Conservation (phyloP, 495 filamentous ascomycete genomes). For the Cercophora scortea region DNA sequence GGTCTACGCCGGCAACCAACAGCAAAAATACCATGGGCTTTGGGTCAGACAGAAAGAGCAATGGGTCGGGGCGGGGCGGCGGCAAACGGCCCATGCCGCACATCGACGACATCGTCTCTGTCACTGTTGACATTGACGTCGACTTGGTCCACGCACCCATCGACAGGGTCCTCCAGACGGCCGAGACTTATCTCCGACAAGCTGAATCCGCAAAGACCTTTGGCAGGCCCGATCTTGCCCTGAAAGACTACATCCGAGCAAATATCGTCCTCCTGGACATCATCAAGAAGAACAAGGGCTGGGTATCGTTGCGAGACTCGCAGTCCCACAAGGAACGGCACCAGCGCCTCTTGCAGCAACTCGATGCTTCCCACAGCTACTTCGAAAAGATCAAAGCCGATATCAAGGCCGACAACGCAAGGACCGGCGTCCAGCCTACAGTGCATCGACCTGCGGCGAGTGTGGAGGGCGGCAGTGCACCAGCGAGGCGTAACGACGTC, state of each 20-base stretch:
- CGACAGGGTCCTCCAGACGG: constrained; percentile 40
- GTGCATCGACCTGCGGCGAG: neutral
- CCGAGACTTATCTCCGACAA: constrained; percentile 41
- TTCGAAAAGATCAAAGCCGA: constrained; percentile 56
- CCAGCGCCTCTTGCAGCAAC: constrained; percentile 35
- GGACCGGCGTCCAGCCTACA: constrained; percentile 40
- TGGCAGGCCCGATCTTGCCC: constrained; percentile 39
- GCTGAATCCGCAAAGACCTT: constrained; percentile 47
- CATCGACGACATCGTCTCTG: constrained; percentile 62
- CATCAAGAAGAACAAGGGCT: constrained; percentile 38
- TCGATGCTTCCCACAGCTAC: constrained; percentile 24
- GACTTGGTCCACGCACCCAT: constrained; percentile 29
- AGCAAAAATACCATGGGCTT: constrained; percentile 1
- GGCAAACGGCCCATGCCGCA: constrained; percentile 51
- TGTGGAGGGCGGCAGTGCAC: neutral
- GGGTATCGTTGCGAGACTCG: constrained; percentile 18
- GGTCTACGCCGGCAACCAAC: constrained; percentile 1
- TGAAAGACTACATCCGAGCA: constrained; percentile 69
- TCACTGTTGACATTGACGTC: constrained; percentile 31
- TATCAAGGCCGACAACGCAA: constrained; percentile 60
- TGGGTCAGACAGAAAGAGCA: neutral
- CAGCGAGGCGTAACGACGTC: too few relatives aligned
- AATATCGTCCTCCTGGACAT: constrained; percentile 66
- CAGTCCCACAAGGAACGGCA: constrained; percentile 25
- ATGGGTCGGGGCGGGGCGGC: neutral